Evolutionary conservation across 2,329 filamentous ascomycete species (phyloP).

Genomic region (Coniochaeta hoffmannii): DNA sequence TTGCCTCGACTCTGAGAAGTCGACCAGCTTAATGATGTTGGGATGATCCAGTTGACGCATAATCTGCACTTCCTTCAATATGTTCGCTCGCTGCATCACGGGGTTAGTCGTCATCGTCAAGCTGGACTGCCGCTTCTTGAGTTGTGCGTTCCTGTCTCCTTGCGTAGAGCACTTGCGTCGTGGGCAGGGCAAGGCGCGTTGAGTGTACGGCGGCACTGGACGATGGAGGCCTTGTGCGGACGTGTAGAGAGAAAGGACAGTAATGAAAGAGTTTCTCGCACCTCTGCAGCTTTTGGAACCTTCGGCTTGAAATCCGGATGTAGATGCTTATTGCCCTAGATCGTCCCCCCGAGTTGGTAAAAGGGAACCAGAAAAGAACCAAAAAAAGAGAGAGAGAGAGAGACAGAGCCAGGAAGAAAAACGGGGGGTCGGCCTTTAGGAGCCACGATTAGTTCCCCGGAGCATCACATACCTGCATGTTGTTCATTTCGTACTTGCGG

Average conservation of each 20-base stretch:
- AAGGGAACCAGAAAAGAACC: constrained; percentile 13
- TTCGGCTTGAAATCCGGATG: constrained; percentile 90
- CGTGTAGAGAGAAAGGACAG: constrained; percentile 12
- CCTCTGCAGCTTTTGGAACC: constrained; percentile 93
- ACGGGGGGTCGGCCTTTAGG: constrained; percentile 18
- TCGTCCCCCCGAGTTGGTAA: constrained; percentile 49
- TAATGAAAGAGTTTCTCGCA: constrained; percentile 53
- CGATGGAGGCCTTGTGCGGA: constrained; percentile 2
- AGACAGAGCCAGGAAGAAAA: constrained; percentile 15
- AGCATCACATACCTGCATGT: constrained; percentile 76
- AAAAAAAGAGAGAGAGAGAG: constrained; percentile 15
- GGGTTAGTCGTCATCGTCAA: constrained; percentile 5
- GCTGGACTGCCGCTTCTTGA: constrained; percentile 10
- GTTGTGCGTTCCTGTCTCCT: neutral
- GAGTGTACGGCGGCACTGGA: constrained; percentile 13
- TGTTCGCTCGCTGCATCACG: constrained; percentile 75
- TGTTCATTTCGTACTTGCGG: constrained; percentile 98
- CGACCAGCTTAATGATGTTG: constrained; percentile 88
- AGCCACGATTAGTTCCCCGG: constrained; percentile 5
- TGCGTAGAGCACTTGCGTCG: neutral
- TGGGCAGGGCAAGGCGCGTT: constrained; percentile 1
- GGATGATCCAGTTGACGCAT: constrained; percentile 96
- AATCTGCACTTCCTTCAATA: constrained; percentile 96
- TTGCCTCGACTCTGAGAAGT: constrained; percentile 87
- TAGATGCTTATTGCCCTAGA: constrained; percentile 82